Evolutionary conservation across 2,329 filamentous ascomycete species (phyloP).

Genomic region (Exophiala calicioides): DNA sequence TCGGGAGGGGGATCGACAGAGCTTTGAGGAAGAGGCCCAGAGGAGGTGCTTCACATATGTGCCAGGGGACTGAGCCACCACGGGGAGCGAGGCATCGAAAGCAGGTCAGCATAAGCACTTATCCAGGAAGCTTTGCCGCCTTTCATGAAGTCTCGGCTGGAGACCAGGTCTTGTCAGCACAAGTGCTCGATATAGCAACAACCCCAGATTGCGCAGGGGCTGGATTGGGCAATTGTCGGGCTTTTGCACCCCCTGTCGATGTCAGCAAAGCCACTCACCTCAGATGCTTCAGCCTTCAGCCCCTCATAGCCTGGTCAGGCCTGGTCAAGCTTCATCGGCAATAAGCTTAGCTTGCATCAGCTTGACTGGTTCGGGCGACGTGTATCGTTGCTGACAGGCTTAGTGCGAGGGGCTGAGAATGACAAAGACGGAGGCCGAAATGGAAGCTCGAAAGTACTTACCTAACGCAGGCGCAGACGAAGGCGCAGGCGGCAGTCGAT

Average conservation of each 20-base stretch:
- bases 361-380: not conserved
- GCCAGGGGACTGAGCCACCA: not conserved
- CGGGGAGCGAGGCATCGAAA: not conserved
- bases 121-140: constrained; percentile 13
- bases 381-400: not conserved
- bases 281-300: not conserved
- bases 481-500: too few species aligned
- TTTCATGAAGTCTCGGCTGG: not conserved
- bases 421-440: not conserved
- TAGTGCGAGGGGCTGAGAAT: too few species aligned
- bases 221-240: constrained; percentile 14
- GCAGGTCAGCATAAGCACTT: constrained; percentile 24
- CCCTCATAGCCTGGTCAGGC: not conserved
- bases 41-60: constrained; percentile 4
- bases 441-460: too few species aligned
- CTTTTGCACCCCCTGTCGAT: constrained; percentile 6
- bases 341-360: not conserved
- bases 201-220: constrained; percentile 12
- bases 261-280: constrained; percentile 18
- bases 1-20: constrained; percentile 7
- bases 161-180: constrained; percentile 19
- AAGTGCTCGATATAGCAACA: constrained; percentile 19
- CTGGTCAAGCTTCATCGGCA: not conserved
- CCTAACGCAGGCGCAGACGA: too few species aligned
- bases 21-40: constrained; percentile 6